These are phyloP conservation scores for Hyphodiscus hymeniophilus DNA, from an alignment of 495 filamentous ascomycete genomes.

Conservation along the genomic window DNA sequence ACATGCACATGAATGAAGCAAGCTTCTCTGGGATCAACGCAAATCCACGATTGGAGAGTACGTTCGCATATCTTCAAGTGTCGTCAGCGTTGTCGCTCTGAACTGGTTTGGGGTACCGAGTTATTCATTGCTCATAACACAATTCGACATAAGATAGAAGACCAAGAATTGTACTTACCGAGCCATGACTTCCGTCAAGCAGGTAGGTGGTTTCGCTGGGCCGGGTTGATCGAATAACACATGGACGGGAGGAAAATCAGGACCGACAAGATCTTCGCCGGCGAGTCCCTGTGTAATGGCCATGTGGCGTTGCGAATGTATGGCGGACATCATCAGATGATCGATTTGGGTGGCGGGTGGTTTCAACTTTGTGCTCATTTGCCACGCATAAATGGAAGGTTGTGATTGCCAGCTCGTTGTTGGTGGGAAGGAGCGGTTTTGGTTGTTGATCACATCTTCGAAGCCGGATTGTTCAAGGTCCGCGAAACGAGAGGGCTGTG, in stretches of 20 bases:
- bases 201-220: slow-evolving; percentile 12
- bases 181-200: slow-evolving; percentile 17
- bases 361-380: slow-evolving; percentile 21
- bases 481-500: slow-evolving; percentile 18
- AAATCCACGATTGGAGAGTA: slow-evolving; percentile 19
- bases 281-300: slow-evolving; percentile 7
- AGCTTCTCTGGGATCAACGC: slow-evolving; percentile 19
- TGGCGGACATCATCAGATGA: slow-evolving; percentile 18
- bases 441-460: slow-evolving; percentile 10
- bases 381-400: slow-evolving; percentile 20
- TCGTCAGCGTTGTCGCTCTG: too few relatives aligned
- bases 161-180: slow-evolving; percentile 17
- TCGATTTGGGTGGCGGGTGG: slow-evolving; percentile 18
- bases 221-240: slow-evolving; percentile 17
- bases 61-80: too few relatives aligned
- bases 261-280: slow-evolving; percentile 14
- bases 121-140: too few relatives aligned
- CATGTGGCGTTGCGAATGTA: slow-evolving; percentile 21
- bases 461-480: slow-evolving; percentile 16
- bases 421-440: slow-evolving; percentile 1
- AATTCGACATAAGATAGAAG: too few relatives aligned
- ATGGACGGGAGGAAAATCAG: slow-evolving; percentile 18
- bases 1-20: slow-evolving; percentile 23
- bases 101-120: too few relatives aligned
- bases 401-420: slow-evolving; percentile 20